Conservation (phyloP, 176 grass and related monocot species). For the Eremochloa ophiuroides region DNA sequence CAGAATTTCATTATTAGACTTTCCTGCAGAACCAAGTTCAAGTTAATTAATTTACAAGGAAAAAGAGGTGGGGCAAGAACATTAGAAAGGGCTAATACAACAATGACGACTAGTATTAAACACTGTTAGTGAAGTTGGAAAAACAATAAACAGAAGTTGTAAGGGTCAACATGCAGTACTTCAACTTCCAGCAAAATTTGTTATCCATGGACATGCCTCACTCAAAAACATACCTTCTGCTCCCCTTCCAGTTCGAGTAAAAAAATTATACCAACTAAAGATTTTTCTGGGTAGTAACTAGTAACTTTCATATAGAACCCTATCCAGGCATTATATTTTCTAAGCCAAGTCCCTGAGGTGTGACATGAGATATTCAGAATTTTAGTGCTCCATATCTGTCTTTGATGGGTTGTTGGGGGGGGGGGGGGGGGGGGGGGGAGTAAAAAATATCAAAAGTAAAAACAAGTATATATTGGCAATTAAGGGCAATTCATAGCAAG, state of each 20-base stretch:
- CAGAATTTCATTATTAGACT: constrained; percentile 68
- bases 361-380: neutral
- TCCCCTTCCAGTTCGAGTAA: neutral
- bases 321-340: neutral
- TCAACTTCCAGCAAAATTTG: neutral
- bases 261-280: neutral
- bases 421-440: too few species aligned
- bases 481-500: neutral
- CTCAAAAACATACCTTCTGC: neutral
- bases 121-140: neutral
- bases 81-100: constrained; percentile 9
- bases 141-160: neutral
- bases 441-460: neutral
- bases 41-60: constrained; percentile 24
- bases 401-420: too few species aligned
- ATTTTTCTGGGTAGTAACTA: neutral
- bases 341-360: neutral
- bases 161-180: neutral
- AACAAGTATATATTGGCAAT: neutral
- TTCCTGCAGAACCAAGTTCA: constrained; percentile 51
- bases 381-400: neutral
- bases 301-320: neutral
- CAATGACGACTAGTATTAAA: neutral
- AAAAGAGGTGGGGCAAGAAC: constrained; percentile 5
- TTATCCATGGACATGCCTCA: neutral